These are phyloP conservation scores for Paracamarosporium sp. DNA, from an alignment of 2,329 filamentous ascomycete species.

Conservation along the genomic window DNA sequence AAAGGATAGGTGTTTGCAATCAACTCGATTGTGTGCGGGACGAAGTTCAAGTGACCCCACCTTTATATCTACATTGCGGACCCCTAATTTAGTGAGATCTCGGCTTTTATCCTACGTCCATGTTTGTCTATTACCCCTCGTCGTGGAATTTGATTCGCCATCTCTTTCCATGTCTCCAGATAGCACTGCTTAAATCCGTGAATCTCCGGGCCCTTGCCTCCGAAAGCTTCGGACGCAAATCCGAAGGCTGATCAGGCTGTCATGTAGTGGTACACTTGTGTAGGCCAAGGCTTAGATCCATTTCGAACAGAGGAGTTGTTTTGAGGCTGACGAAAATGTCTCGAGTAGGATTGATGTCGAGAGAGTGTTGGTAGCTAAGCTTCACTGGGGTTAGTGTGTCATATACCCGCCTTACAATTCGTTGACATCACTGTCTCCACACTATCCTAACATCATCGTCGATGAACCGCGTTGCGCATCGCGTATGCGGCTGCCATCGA, in stretches of 20 bases:
- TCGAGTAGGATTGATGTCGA: not conserved
- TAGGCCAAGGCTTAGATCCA: not conserved
- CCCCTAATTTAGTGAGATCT: not conserved
- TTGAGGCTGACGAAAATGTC: not conserved
- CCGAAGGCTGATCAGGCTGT: not conserved
- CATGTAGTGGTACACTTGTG: not conserved
- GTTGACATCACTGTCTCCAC: constrained; percentile 8
- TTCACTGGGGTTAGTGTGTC: not conserved
- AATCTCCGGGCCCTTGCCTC: not conserved
- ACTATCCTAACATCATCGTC: not conserved
- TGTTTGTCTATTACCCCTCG: not conserved
- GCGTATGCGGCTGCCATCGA: constrained; percentile 1
- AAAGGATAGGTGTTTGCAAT: not conserved
- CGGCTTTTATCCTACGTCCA: not conserved
- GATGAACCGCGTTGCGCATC: constrained; percentile 1
- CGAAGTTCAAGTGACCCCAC: not conserved
- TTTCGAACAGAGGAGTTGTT: not conserved
- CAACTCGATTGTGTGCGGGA: no score
- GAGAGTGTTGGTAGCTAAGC: not conserved
- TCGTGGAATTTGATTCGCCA: not conserved
- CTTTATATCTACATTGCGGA: not conserved
- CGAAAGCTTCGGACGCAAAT: not conserved
- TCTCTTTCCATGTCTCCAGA: no score
- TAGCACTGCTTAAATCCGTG: not conserved
- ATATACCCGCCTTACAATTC: not conserved